These are phyloP conservation scores for Leccinum obscurum DNA, from an alignment of 768 basidiomycete genomes.

Conservation along the genomic window DNA sequence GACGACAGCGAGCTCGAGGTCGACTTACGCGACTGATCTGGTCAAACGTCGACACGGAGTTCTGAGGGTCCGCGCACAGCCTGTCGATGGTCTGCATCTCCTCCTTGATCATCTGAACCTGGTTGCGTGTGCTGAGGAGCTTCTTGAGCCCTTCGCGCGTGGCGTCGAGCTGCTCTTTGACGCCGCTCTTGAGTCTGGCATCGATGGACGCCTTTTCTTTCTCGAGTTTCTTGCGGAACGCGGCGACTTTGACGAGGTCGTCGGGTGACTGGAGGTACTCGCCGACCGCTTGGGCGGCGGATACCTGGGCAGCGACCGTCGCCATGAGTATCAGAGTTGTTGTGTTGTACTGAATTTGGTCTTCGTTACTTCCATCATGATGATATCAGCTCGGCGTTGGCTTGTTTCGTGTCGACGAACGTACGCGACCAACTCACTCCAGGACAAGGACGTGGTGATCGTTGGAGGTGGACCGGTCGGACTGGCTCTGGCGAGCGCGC, in stretches of 20 bases:
- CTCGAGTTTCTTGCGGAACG: conserved; percentile 91
- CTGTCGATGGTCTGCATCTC: no score
- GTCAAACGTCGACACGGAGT: no score
- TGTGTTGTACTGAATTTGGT: background rate
- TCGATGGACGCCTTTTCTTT: conserved; percentile 97
- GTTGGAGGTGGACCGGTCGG: conserved; percentile 95
- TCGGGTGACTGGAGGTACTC: conserved; percentile 93
- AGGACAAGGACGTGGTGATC: conserved; percentile 84
- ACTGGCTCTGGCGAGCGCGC: conserved; percentile 81
- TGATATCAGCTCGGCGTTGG: background rate
- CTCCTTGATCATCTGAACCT: no score
- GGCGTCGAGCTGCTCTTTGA: no score
- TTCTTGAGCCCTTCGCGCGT: no score
- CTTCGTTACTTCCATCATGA: background rate
- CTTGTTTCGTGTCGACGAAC: conserved; percentile 8
- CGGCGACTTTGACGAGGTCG: conserved; percentile 84
- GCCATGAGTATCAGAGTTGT: conserved; percentile 14
- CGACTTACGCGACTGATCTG: no score
- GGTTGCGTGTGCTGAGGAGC: no score
- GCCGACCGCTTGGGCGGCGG: conserved; percentile 82
- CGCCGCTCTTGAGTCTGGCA: no score
- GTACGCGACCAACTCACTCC: conserved; percentile 24
- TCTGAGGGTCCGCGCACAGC: no score
- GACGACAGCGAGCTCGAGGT: no score
- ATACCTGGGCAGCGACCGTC: conserved; percentile 56